A percentile compares a stretch with the other conserved stretches of the same genome.
Evolutionary conservation across 176 grass and related monocot genomes (phyloP).

Genomic region (barley (Hordeum vulgare)): MorexV3_pseudomolecules_assembly NC_058519.1:612809901-612810400

Average conservation of each 20-base stretch:
- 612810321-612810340: constrained; percentile 54
- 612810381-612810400: constrained; percentile 61
- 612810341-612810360: constrained; percentile 57
- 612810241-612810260: constrained; percentile 73
- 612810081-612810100: constrained; percentile 40
- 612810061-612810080: constrained; percentile 46
- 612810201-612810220: constrained; percentile 44
- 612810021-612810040: constrained; percentile 55
- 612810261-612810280: constrained; percentile 70
- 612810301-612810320: constrained; percentile 68
- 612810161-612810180: constrained; percentile 53
- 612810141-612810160: constrained; percentile 38
- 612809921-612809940: constrained; percentile 41
- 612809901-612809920: constrained; percentile 40
- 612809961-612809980: constrained; percentile 44
- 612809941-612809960: constrained; percentile 34
- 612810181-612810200: constrained; percentile 65
- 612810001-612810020: constrained; percentile 40
- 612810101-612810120: constrained; percentile 73
- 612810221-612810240: constrained; percentile 49
- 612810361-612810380: constrained; percentile 44
- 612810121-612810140: constrained; percentile 44
- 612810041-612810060: constrained; percentile 62
- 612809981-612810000: constrained; percentile 54
- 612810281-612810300: constrained; percentile 58